Evolutionary conservation across 257 asterid genomes (phyloP), one percentile per base, ranked within the genome.

Genomic region (Coffea canephora): DNA sequence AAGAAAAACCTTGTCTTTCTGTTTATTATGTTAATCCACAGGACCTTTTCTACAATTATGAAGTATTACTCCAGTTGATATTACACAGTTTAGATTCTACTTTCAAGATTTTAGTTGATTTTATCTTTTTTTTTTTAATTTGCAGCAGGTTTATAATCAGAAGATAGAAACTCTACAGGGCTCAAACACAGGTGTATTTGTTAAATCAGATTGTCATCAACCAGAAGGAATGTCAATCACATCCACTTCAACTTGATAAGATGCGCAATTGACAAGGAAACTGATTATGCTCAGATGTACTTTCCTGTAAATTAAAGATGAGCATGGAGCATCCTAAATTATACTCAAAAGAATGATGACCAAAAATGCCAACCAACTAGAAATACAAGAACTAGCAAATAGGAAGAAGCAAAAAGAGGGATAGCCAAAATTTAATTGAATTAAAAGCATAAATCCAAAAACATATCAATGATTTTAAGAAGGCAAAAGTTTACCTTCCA

Each of bases 401-500:
- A 57, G 25, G 12, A 21, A 7, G 12, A 19, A 16, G 46, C n/a
- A n/a, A 69, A 67, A 18, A 14, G 46, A 36, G 18, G 54, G 36
- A 4, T 16, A 7, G 76, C 13, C 23, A 21, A 69, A 8, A 39
- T 11, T 66, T 25, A 34, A 27, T 25, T 15, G 54, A 49, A 67
- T 18, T 41, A 19, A 74, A 39, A n/a, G 4, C 1, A 31, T 4
- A 55, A 49, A 62, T 69, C 55, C 34, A 43, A 41, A 59, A 48
- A 36, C 23, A 23, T 71, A 43, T 54, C 25, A 50, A 46, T 39
- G 75, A 77, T 83, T 79, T 79, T 4, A 75, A 84, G 65, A 80
- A 34, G 69, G 77, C 79, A 75, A 76, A 83, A 25, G 39, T 50
- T 77, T 71, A 91, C 99, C 98, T 95, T 88, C 97, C 99, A 88